Conservation (phyloP, 2,329 filamentous ascomycete genomes). For the Pseudofabraea citricarpa region DNA sequence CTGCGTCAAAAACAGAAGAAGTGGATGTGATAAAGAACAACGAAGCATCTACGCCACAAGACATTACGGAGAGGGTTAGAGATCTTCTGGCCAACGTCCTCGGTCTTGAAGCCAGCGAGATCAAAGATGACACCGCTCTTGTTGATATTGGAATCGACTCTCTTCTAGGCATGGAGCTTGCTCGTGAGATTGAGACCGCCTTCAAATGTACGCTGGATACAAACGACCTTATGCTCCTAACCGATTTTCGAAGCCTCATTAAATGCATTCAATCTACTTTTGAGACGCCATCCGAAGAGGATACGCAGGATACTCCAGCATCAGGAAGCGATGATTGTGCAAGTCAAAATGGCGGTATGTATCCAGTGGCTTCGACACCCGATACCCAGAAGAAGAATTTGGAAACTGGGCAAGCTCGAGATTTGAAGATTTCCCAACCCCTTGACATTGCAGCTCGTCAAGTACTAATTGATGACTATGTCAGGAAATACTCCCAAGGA, state of each 20-base stretch:
- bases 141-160: conserved; percentile 45
- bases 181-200: conserved; percentile 32
- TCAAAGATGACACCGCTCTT: conserved; percentile 31
- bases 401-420: too few relatives aligned
- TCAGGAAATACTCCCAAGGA: neutral
- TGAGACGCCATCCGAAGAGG: neutral
- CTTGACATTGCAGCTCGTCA: conserved; percentile 4
- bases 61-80: neutral
- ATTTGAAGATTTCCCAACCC: too few relatives aligned
- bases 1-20: neutral
- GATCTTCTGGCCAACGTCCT: conserved; percentile 25
- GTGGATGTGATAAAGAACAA: conserved; percentile 22
- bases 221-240: conserved; percentile 12
- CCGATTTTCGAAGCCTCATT: neutral
- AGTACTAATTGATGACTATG: conserved; percentile 2
- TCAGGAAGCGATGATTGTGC: too few relatives aligned
- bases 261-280: neutral
- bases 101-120: conserved; percentile 31
- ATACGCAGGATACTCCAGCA: neutral
- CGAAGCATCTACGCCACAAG: conserved; percentile 12
- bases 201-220: conserved; percentile 30
- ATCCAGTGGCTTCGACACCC: too few relatives aligned
- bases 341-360: too few relatives aligned
- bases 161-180: conserved; percentile 43
- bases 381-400: too few relatives aligned